Conservation (phyloP, 495 filamentous ascomycete species). For the Tuber umbilicatum region DNA sequence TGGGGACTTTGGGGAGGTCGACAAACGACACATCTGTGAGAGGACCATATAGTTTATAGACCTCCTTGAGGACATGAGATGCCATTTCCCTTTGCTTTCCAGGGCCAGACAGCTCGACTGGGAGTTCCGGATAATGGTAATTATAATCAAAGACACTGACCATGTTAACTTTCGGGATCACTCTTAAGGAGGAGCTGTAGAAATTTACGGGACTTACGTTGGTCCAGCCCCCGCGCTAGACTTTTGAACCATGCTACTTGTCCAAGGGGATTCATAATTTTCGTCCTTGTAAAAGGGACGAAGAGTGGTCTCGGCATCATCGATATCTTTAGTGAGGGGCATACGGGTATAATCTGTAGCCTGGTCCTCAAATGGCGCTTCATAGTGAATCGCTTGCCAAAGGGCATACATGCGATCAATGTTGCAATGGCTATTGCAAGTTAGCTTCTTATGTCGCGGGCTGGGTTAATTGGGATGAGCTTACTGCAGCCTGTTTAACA, state of each 20-base stretch:
- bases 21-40: background rate
- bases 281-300: slow-evolving; percentile 10
- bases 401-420: slow-evolving; percentile 14
- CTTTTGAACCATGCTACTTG: slow-evolving; percentile 7
- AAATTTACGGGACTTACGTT: slow-evolving; percentile 1
- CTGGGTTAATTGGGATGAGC: background rate
- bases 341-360: background rate
- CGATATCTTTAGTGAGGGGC: slow-evolving; percentile 6
- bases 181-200: background rate
- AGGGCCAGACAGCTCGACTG: background rate
- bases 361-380: slow-evolving; percentile 8
- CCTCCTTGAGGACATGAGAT: background rate
- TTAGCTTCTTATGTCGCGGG: background rate
- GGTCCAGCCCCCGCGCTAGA: background rate
- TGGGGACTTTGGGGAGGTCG: background rate
- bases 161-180: slow-evolving; percentile 2
- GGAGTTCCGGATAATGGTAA: slow-evolving; percentile 14
- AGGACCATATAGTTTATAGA: slow-evolving; percentile 2
- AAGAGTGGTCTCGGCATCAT: slow-evolving; percentile 9
- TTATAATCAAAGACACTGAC: slow-evolving; percentile 10
- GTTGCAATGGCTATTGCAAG: slow-evolving; percentile 9
- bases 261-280: background rate
- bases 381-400: slow-evolving; percentile 15
- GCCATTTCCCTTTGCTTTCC: background rate
- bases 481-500: slow-evolving; percentile 16